Conservation (phyloP, 306 rosid species). For the Hippophae tibetana region DNA sequence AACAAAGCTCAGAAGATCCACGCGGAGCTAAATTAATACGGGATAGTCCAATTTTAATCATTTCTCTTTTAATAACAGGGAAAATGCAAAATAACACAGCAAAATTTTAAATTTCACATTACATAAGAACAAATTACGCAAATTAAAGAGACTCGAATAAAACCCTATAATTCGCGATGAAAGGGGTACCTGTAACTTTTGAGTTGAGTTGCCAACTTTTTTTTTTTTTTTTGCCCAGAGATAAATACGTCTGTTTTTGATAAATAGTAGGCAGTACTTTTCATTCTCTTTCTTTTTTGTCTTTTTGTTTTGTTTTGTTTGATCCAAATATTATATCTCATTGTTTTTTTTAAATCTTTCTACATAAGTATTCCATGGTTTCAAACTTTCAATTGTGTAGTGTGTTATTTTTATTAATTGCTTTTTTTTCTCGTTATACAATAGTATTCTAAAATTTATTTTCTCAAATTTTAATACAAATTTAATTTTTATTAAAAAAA, state of each 20-base stretch:
- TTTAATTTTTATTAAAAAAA: no score
- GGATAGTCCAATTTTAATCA: conserved; percentile 19
- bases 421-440: no score
- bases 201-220: conserved; percentile 17
- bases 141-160: background rate
- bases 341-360: no score
- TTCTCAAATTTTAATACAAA: no score
- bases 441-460: no score
- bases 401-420: no score
- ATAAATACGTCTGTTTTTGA: conserved; percentile 16
- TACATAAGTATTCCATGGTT: no score
- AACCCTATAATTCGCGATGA: conserved; percentile 17
- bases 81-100: conserved; percentile 13
- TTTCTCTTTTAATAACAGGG: conserved; percentile 13
- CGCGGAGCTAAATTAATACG: conserved; percentile 8
- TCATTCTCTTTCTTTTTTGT: conserved; percentile 6
- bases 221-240: background rate
- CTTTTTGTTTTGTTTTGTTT: background rate
- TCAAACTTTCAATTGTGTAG: no score
- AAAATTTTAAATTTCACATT: conserved; percentile 5
- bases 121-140: background rate
- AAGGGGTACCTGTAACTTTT: conserved; percentile 32
- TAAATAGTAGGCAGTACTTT: conserved; percentile 1
- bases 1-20: conserved; percentile 8
- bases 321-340: background rate